Base-by-base conservation (phyloP, 768 basidiomycete species). In the Lentinula sp. region DNA sequence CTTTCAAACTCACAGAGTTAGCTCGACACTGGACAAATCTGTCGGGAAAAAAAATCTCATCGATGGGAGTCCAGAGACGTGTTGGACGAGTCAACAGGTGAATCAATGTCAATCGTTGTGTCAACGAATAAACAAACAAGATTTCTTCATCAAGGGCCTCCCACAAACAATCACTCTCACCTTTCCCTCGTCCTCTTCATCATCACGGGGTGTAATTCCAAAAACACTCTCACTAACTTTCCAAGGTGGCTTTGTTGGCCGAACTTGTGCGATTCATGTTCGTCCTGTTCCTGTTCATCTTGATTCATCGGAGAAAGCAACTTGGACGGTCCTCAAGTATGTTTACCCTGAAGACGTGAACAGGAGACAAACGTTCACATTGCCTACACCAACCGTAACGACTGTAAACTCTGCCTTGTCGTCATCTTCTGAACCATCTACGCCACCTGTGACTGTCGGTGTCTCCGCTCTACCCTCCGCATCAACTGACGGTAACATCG, bases 221-320 rank as follows among this genome's bases (percentile, higher is more conserved):
- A 78, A 74, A 63, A 76, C 75, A 28, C 64, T 92, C 16, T 75
- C 74, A 18, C 63, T 92, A 63, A 91, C 87, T 1, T 94, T 94
- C 68, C 91, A 94, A 76, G 91, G 91, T 13, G 91, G 91, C 1
- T 93, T 94, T 69, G 92, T 88, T 0, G 91, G 89, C 18, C 87
- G 81, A 7, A 75, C 78, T 49, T 91, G 89, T 68, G 67, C 74
- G 1, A 66, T 92, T 8, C 74, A 80, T 48, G 67, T 77, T 23
- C 72, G 73, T 32, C 64, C 68, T 31, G 66, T 70, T n/a, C 60
- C 65, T 34, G 64, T 65, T 37, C 68, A 35, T 28, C 60, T 60
- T 0, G 70, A 69, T 8, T 16, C 40, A 2, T 46, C 67, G 6
- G 35, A 32, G 37, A 75, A 75, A 42, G 62, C 69, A 28, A 73